Evolutionary conservation across 345 rosid species (phyloP).

Genomic region (Pseudoturritis turrita): DNA sequence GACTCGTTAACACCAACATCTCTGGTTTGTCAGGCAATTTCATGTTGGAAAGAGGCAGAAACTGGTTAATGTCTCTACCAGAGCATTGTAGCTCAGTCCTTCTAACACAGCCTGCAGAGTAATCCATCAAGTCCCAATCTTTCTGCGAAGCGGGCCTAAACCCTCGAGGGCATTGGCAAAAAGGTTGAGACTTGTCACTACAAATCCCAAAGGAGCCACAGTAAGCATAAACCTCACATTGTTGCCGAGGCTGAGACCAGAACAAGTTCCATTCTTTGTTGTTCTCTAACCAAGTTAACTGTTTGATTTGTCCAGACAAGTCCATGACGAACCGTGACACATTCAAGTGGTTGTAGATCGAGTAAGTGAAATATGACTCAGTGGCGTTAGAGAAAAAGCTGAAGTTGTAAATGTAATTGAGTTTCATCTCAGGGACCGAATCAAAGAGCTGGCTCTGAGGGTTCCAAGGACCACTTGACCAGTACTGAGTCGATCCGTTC

Average conservation of each 20-base stretch:
- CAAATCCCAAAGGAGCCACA: slow-evolving; percentile 77
- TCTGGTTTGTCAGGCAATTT: slow-evolving; percentile 18
- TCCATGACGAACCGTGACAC: slow-evolving; percentile 53
- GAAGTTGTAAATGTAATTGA: slow-evolving; percentile 49
- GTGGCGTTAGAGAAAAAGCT: slow-evolving; percentile 33
- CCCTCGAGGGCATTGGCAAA: slow-evolving; percentile 49
- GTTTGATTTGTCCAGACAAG: slow-evolving; percentile 58
- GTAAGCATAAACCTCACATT: slow-evolving; percentile 60
- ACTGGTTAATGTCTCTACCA: slow-evolving; percentile 28
- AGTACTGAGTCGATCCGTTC: slow-evolving; percentile 46
- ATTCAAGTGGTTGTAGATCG: slow-evolving; percentile 14
- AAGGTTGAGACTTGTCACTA: slow-evolving; percentile 35
- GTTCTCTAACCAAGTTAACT: slow-evolving; percentile 33
- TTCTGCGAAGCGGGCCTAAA: slow-evolving; percentile 32
- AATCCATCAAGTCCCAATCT: slow-evolving; percentile 52
- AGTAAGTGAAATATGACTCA: slow-evolving; percentile 64
- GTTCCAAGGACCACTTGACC: slow-evolving; percentile 76
- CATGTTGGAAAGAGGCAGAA: slow-evolving; percentile 24
- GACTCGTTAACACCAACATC: slow-evolving; percentile 15
- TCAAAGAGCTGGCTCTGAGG: slow-evolving; percentile 32
- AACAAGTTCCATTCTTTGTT: slow-evolving; percentile 51
- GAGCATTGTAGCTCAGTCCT: slow-evolving; percentile 43
- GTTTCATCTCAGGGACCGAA: slow-evolving; percentile 65
- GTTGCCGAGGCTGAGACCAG: slow-evolving; percentile 68
- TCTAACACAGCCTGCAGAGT: slow-evolving; percentile 61